These are phyloP conservation scores for Arabis hirsuta DNA, from an alignment of 345 rosid genomes.

Conservation along the genomic window DNA sequence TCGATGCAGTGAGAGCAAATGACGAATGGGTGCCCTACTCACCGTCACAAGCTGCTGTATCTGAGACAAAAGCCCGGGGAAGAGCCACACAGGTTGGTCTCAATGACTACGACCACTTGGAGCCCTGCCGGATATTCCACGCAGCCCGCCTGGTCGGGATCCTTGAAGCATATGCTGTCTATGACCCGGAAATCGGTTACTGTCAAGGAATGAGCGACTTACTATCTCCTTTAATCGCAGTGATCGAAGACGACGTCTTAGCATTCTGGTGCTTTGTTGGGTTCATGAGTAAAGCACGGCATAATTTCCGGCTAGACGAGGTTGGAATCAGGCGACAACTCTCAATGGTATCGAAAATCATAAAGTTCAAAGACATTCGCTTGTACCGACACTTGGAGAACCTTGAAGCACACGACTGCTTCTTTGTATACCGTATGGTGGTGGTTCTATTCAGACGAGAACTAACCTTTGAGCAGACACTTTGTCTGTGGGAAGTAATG, in stretches of 20 bases:
- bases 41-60: conserved; percentile 68
- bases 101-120: conserved; percentile 78
- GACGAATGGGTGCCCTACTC: conserved; percentile 76
- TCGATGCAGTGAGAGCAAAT: conserved; percentile 90
- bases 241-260: conserved; percentile 75
- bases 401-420: conserved; percentile 92
- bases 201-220: conserved; percentile 99
- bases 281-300: conserved; percentile 94
- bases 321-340: conserved; percentile 89
- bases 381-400: conserved; percentile 88
- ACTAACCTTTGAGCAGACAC: conserved; percentile 78
- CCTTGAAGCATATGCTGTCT: conserved; percentile 89
- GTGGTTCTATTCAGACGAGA: conserved; percentile 90
- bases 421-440: conserved; percentile 96
- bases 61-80: conserved; percentile 56
- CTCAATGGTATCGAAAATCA: conserved; percentile 79
- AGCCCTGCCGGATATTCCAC: conserved; percentile 76
- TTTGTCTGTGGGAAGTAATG: conserved; percentile 95
- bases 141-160: conserved; percentile 87
- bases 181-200: conserved; percentile 81
- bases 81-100: conserved; percentile 72
- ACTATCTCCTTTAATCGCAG: conserved; percentile 77
- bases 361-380: conserved; percentile 73
- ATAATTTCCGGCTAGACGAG: conserved; percentile 93
- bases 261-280: conserved; percentile 96